These are phyloP conservation scores for Neurospora cerealis DNA, from an alignment of 495 filamentous ascomycete species.

Conservation along the genomic window DNA sequence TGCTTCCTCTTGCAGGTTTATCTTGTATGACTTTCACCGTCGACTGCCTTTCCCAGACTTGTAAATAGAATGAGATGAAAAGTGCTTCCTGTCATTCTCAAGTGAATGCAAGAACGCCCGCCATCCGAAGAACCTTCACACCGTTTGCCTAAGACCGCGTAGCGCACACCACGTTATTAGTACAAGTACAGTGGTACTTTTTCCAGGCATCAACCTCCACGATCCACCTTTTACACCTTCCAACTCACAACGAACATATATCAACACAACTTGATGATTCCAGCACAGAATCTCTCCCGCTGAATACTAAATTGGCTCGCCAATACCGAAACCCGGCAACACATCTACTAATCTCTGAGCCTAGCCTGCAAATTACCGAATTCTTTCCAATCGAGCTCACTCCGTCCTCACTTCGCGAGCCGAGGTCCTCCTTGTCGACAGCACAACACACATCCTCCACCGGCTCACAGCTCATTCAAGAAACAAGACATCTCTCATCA, in stretches of 20 bases:
- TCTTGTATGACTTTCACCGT: conserved; percentile 11
- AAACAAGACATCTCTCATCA: background rate
- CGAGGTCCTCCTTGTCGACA: background rate
- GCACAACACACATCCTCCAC: background rate
- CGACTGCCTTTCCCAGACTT: conserved; percentile 9
- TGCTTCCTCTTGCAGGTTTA: background rate
- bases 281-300: background rate
- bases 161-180: background rate
- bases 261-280: background rate
- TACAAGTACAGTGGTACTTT: background rate
- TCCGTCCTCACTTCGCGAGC: background rate
- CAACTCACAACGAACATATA: background rate
- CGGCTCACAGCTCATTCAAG: background rate
- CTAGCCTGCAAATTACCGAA: background rate
- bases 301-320: background rate
- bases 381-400: background rate
- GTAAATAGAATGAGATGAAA: background rate
- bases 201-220: background rate
- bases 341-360: background rate
- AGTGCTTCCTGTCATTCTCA: background rate
- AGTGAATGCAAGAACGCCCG: background rate
- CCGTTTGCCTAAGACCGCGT: background rate
- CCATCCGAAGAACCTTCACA: background rate
- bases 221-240: background rate
- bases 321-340: background rate